Evolutionary conservation across 208 protist species (phyloP), one percentile per base, ranked within the genome.

Genomic region (Leishmania aethiopica): DNA sequence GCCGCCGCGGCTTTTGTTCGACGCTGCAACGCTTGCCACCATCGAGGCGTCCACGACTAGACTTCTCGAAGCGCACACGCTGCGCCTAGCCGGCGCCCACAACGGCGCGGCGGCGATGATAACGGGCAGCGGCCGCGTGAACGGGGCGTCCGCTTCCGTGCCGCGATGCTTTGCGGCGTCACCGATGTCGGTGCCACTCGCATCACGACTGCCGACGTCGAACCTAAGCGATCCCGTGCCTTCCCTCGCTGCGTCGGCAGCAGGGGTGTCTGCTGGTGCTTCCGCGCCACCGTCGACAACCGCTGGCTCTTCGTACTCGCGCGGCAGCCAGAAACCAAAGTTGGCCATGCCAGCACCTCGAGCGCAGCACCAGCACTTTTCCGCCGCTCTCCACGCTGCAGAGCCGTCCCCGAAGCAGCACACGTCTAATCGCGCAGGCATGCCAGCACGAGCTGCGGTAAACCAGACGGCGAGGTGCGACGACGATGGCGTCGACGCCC

Each of bases 41-140:
- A 86, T 86, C 28, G 78, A 86, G 64, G 62, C 83, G 7, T 80
- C 78, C 17, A 82, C 73, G 0, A 8, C 22, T 2, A 49, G 55
- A 45, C 74, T 86, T 17, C 28, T 80, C 42, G 47, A 51, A 51
- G 72, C 83, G n/a, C 74, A 79, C 78, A 75, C 19, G 53, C 78
- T 55, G 57, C 53, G 77, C 28, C 22, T 37, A 6, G 47, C 32
- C 17, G 55, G n/a, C 35, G 22, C 71, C 15, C 49, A 7, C 51
- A 19, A 64, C 49, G 72, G 71, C 45, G 35, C 64, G 8, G 69
- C 45, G 69, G 42, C 69, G 69, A 2, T 51, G 10, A 71, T 71
- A 35, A 53, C 28, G 2, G 69, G 25, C 28, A 28, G 17, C 35
- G 11, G 25, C 17, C 15, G 25, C 22, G 40, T 0, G 5, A 49